Evolutionary conservation across 352 stramenopile genomes (phyloP), one percentile per base, ranked within the genome.

Genomic region (Phytophthora capsici): DNA sequence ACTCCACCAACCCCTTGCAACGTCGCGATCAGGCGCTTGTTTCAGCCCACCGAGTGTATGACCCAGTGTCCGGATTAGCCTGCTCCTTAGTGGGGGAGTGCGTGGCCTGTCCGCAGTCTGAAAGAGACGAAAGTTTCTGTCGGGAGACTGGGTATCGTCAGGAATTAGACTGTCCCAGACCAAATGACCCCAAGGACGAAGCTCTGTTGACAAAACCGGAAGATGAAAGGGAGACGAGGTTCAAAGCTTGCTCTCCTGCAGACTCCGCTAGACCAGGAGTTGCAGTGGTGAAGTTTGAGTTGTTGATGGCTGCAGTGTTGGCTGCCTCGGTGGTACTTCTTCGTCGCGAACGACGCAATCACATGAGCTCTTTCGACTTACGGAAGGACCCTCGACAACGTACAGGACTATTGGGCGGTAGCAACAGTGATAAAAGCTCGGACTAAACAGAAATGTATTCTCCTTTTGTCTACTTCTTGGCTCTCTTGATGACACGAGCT

Each of bases 341-440:
- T 20, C 60, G 72, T 50, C 77, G 79, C 54, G 86, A 95, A 61
- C 78, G 86, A 40, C 66, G 73, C 19, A 95, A 93, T 4, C 78
- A 95, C 73, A 58, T 93, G 78, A 95, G 83, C 60, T 77, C 78
- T 13, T 93, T 95, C 50, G 84, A 95, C 52, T 12, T 91, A 36
- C 69, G 83, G 16, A 90, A 93, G 58, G 84, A 92, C 25, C 75
- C 80, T 10, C 66, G 72, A 2, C 81, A 91, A 68, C 67, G 82
- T 32, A 66, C 60, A 32, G 72, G 74, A 16, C 60, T 93, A 22
- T 44, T 90, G 9, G 51, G 54, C 14, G 63, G 56, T 6, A 50
- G 46, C 3, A 28, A 55, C 23, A 65, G 38, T 32, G 57, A 80
- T 32, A 86, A 86, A 68, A 61, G 57, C 34, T 66, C 69, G 16